Base-by-base conservation (phyloP, 2,329 filamentous ascomycete genomes). In the Thyridium curvatum region DNA sequence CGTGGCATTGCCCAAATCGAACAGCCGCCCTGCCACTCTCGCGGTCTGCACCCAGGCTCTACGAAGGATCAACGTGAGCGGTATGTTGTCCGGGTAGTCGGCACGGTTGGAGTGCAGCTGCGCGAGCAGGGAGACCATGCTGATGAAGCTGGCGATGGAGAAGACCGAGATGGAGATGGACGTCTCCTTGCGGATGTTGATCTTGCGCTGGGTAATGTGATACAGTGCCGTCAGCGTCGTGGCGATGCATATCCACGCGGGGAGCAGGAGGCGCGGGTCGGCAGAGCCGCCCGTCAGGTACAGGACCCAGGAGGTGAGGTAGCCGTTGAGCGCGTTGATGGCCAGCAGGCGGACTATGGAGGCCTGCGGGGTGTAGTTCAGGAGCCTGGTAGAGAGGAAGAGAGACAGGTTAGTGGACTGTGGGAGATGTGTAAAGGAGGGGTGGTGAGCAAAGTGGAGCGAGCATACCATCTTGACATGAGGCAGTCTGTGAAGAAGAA, bases 401-500 rank as follows among this genome's bases (percentile, higher is more conserved):
- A 33, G 26, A 18, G 30, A 13, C 17, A 26, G 21, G 21, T 26
- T 26, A 26, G 21, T 26, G 6, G n/a, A n/a, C n/a, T n/a, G n/a
- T n/a, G n/a, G n/a, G n/a, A n/a, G n/a, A n/a, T n/a, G n/a, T n/a
- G n/a, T 12, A 16, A 15, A 34, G 9, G 12, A 15, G 14, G n/a
- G 33, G 26, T 21, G 28, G 31, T 26, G 21, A 6, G 21, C 21
- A 62, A 10, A 10, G 21, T 10, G 6, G 6, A 26, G 15, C 35
- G 12, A 15, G 36, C 71, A 33, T 55, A 86, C 83, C 85, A 90
- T 62, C 86, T 71, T 45, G 84, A 88, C 84, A 90, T 89, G 52
- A 90, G 74, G 60, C 84, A 87, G 62, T 90, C 85, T 41, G 84
- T 86, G 57, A 90, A 90, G 66, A 87, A 86, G 61, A 87, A 90